Percentiles rank a stretch among this genome's conserved stretches.
These are phyloP conservation scores for Emericellopsis terricola DNA, from an alignment of 495 filamentous ascomycete species.

Conservation along the genomic window DNA sequence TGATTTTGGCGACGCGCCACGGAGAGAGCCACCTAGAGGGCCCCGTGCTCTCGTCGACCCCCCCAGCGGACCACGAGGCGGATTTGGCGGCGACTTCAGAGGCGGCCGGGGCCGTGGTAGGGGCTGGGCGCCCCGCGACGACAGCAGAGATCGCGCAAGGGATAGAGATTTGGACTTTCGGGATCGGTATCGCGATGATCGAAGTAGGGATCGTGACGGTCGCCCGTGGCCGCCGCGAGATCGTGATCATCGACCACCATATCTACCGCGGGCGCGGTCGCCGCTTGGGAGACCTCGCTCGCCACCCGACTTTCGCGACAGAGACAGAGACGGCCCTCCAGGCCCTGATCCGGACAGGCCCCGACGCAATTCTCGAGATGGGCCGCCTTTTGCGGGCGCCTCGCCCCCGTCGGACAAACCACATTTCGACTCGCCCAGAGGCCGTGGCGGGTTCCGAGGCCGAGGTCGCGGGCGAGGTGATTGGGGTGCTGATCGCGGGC, in stretches of 20 bases:
- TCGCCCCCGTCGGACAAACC: conserved; percentile 51
- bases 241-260: conserved; percentile 18
- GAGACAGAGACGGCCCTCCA: conserved; percentile 27
- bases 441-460: conserved; percentile 35
- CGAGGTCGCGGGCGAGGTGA: conserved; percentile 39
- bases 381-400: conserved; percentile 42
- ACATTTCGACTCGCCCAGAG: conserved; percentile 23
- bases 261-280: conserved; percentile 24
- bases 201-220: conserved; percentile 27
- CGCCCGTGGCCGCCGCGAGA: too few relatives aligned
- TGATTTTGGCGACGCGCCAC: conserved; percentile 22
- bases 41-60: conserved; percentile 52
- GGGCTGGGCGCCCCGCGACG: conserved; percentile 27
- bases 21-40: conserved; percentile 42
- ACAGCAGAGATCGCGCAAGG: conserved; percentile 42
- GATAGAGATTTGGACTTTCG: conserved; percentile 38
- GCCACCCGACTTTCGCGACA: conserved; percentile 19
- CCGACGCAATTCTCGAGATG: conserved; percentile 32
- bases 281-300: conserved; percentile 25
- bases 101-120: conserved; percentile 24
- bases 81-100: conserved; percentile 27
- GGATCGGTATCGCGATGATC: conserved; percentile 29
- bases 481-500: conserved; percentile 44
- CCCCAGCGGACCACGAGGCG: conserved; percentile 37
- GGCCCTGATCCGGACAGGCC: conserved; percentile 31